Evolutionary conservation across 257 asterid genomes (phyloP).

Genomic region (Ilex asprella): DNA sequence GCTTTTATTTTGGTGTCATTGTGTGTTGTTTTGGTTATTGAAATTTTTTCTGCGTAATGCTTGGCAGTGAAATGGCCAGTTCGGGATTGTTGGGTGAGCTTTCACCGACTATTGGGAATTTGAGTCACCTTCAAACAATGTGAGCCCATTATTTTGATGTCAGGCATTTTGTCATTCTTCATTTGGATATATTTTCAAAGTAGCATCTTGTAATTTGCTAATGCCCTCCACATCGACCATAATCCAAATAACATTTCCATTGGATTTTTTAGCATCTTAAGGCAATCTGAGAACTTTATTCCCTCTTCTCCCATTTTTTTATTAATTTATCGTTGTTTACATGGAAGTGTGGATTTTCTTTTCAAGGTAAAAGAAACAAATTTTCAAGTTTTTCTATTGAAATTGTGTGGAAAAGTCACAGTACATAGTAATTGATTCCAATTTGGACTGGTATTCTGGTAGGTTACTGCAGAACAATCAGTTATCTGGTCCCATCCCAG

Average conservation of each 20-base stretch:
- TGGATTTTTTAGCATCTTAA: too few relatives aligned
- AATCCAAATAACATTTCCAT: too few relatives aligned
- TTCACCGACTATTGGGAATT: constrained; percentile 72
- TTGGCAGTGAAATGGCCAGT: constrained; percentile 75
- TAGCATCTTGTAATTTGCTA: too few relatives aligned
- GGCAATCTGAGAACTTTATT: too few relatives aligned
- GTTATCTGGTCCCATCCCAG: constrained; percentile 55
- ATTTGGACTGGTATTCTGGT: neutral
- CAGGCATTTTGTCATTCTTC: neutral
- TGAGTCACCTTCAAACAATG: constrained; percentile 73
- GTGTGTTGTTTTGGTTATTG: constrained; percentile 4
- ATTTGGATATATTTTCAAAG: neutral
- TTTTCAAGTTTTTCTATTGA: too few relatives aligned
- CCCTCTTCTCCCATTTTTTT: too few relatives aligned
- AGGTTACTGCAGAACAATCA: constrained; percentile 79
- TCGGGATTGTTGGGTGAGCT: constrained; percentile 74
- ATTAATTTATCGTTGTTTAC: too few relatives aligned
- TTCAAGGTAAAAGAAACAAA: too few relatives aligned
- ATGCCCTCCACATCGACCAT: too few relatives aligned
- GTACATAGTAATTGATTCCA: too few relatives aligned
- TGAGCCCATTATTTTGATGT: constrained; percentile 28
- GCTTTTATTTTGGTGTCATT: neutral
- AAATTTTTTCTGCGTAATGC: constrained; percentile 2
- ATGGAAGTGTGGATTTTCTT: too few relatives aligned
- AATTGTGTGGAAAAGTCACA: too few relatives aligned